Evolutionary conservation across 305 asterid species (phyloP).

Genomic region (Caryopteris hybrid): DNA sequence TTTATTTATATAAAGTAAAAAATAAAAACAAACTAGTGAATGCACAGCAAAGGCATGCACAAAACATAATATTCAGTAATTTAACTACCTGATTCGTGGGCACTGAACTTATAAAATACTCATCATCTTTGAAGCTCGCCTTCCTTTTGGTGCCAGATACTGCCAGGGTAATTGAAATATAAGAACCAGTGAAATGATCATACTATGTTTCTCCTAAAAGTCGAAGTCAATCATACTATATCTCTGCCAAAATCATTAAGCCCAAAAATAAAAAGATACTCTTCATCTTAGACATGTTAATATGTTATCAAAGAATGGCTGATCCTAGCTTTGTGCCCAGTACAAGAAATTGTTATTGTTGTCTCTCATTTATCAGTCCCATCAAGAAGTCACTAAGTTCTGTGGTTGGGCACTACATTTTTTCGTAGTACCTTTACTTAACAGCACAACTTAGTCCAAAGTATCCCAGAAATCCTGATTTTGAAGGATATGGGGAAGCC

Average conservation of each 20-base stretch:
- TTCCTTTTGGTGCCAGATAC: conserved; percentile 89
- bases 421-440: background rate
- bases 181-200: background rate
- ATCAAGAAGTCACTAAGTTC: background rate
- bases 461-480: background rate
- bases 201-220: background rate
- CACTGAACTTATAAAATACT: conserved; percentile 81
- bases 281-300: background rate
- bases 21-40: background rate
- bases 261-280: background rate
- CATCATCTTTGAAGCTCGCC: conserved; percentile 83
- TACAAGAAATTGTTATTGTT: background rate
- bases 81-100: conserved; percentile 79
- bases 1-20: background rate
- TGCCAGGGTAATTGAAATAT: conserved; percentile 19
- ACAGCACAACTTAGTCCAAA: background rate
- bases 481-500: background rate
- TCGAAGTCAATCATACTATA: background rate
- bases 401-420: background rate
- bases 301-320: background rate
- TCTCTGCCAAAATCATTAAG: background rate
- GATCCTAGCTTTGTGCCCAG: background rate
- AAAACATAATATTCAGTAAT: background rate
- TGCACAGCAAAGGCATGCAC: background rate
- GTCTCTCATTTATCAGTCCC: background rate